Conservation (phyloP, 768 basidiomycete species). For the Lentinula sp. region DNA sequence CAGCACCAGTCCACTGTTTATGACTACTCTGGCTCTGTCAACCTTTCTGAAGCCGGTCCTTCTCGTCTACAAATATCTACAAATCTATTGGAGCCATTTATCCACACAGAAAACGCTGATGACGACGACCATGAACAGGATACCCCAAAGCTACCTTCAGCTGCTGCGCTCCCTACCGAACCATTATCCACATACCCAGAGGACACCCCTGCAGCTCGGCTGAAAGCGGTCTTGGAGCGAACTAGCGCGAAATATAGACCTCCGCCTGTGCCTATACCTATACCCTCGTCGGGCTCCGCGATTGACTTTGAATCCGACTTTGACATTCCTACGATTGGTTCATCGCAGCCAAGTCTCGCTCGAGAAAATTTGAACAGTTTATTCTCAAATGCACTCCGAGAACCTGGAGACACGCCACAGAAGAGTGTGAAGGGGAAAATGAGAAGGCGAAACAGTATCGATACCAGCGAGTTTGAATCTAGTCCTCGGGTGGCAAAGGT, state of each 20-base stretch:
- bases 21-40: constrained; percentile 7
- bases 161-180: constrained; percentile 14
- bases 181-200: constrained; percentile 14
- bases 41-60: constrained; percentile 18
- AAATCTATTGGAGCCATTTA: constrained; percentile 3
- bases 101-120: constrained; percentile 12
- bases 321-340: constrained; percentile 36
- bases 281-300: constrained; percentile 27
- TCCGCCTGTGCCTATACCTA: constrained; percentile 17
- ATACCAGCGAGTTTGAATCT: constrained; percentile 52
- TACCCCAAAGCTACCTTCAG: constrained; percentile 25
- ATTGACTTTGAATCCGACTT: constrained; percentile 51
- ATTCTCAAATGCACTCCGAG: constrained; percentile 60
- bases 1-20: background rate
- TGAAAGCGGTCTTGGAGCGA: constrained; percentile 56
- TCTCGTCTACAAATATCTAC: constrained; percentile 15
- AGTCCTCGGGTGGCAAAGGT: constrained; percentile 37
- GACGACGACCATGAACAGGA: constrained; percentile 31
- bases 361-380: constrained; percentile 58
- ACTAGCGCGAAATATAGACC: constrained; percentile 26
- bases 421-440: constrained; percentile 26
- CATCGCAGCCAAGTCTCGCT: constrained; percentile 35
- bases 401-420: constrained; percentile 59
- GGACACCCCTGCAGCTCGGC: constrained; percentile 52
- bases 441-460: constrained; percentile 52